Evolutionary conservation across 306 rosid genomes (phyloP).

Genomic region (Comarum palustre): DNA sequence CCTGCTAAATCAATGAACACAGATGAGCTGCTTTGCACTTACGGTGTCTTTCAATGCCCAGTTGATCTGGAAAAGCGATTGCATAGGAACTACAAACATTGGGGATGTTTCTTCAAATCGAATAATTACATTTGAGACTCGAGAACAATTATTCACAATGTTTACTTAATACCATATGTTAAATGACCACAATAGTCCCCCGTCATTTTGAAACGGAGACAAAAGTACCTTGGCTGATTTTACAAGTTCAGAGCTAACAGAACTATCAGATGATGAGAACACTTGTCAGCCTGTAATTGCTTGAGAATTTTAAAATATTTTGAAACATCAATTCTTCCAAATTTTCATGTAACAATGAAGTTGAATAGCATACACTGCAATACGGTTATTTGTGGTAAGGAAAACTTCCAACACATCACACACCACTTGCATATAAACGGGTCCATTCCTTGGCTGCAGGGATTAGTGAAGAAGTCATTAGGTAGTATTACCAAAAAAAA

Average conservation of each 20-base stretch:
- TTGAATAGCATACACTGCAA: slow-evolving; percentile 54
- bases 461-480: slow-evolving; percentile 1
- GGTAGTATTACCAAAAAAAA: too few species aligned
- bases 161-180: slow-evolving; percentile 1
- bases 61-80: background rate
- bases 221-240: slow-evolving; percentile 25
- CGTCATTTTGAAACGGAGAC: background rate
- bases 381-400: slow-evolving; percentile 40
- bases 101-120: background rate
- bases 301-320: slow-evolving; percentile 34
- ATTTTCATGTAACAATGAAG: slow-evolving; percentile 46
- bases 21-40: background rate
- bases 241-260: slow-evolving; percentile 36
- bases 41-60: background rate
- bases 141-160: slow-evolving; percentile 4
- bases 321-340: slow-evolving; percentile 46
- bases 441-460: slow-evolving; percentile 88
- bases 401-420: slow-evolving; percentile 44
- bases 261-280: slow-evolving; percentile 31
- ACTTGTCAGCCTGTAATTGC: slow-evolving; percentile 38
- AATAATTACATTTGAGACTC: background rate
- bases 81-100: background rate
- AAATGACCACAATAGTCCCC: slow-evolving; percentile 1
- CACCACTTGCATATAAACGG: slow-evolving; percentile 77
- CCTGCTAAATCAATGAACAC: background rate